Conservation (phyloP, 2,329 filamentous ascomycete species). For the Seiridium cupressi region DNA sequence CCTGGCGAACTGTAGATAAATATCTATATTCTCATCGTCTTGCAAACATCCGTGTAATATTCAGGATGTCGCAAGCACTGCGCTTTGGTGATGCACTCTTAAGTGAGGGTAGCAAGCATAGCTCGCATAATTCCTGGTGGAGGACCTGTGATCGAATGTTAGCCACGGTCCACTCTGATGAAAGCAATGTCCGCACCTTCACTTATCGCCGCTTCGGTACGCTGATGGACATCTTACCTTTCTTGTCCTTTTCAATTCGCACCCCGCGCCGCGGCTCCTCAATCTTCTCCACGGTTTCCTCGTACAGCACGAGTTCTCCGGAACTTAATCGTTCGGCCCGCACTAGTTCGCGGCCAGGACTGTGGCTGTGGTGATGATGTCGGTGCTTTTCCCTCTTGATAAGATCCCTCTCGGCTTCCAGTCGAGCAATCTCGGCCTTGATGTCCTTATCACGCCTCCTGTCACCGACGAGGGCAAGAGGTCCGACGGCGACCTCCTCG, state of each 20-base stretch:
- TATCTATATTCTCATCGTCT: not conserved
- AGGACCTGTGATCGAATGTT: constrained; percentile 48
- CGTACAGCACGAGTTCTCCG: constrained; percentile 62
- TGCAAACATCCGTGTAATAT: not conserved
- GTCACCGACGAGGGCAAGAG: constrained; percentile 39
- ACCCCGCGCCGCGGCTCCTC: constrained; percentile 56
- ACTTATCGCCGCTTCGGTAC: constrained; percentile 65
- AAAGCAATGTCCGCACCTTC: constrained; percentile 40
- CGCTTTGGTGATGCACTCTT: constrained; percentile 15
- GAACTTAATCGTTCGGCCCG: constrained; percentile 57
- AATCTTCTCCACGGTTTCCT: constrained; percentile 56
- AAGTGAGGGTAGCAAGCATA: constrained; percentile 71
- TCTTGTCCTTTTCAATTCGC: constrained; percentile 83
- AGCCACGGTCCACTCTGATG: not conserved
- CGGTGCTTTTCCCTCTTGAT: constrained; percentile 15
- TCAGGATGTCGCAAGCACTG: not conserved
- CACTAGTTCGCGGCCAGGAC: constrained; percentile 51
- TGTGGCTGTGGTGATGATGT: constrained; percentile 33
- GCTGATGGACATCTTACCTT: constrained; percentile 92
- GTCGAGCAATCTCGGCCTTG: constrained; percentile 66
- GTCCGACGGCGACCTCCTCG: constrained; percentile 32
- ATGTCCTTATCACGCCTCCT: constrained; percentile 60
- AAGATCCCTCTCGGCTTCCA: constrained; percentile 60
- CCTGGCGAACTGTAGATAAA: not conserved
- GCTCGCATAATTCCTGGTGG: constrained; percentile 63